A percentile compares a stretch with the other conserved stretches of the same genome.
phyloP scores from a whole-genome alignment of 768 basidiomycete species.

The Phylloporus rhodoxanthus region DNA sequence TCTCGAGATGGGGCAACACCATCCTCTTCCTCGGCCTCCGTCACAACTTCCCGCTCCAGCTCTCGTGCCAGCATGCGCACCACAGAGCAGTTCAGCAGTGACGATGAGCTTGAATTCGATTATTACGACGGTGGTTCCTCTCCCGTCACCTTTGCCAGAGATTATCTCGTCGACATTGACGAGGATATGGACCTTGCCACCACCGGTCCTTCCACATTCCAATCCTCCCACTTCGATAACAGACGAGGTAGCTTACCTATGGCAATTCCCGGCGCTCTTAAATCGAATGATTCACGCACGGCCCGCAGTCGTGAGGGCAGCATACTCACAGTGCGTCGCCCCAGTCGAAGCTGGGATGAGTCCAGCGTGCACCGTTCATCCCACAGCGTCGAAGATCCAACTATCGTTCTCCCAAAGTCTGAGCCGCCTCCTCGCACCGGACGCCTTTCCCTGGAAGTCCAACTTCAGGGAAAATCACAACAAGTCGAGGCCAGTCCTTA shows the following conservation, averaged over 20 bases:
- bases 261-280: slow-evolving; percentile 42
- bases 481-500: slow-evolving; percentile 4
- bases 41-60: slow-evolving; percentile 34
- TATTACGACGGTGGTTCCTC: slow-evolving; percentile 35
- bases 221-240: slow-evolving; percentile 14
- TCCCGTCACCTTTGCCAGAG: slow-evolving; percentile 36
- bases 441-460: slow-evolving; percentile 49
- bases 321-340: slow-evolving; percentile 51
- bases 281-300: slow-evolving; percentile 17
- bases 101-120: slow-evolving; percentile 43
- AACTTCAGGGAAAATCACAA: slow-evolving; percentile 26
- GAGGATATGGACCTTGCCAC: slow-evolving; percentile 26
- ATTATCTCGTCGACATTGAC: slow-evolving; percentile 33
- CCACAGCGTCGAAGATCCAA: slow-evolving; percentile 17
- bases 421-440: slow-evolving; percentile 40
- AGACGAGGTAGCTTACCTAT: slow-evolving; percentile 59
- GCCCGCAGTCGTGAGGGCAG: slow-evolving; percentile 53
- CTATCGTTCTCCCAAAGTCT: slow-evolving; percentile 40
- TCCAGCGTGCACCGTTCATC: slow-evolving; percentile 20
- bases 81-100: slow-evolving; percentile 40
- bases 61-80: slow-evolving; percentile 30
- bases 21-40: slow-evolving; percentile 40
- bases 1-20: slow-evolving; percentile 30
- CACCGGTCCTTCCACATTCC: slow-evolving; percentile 23
- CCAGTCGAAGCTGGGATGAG: slow-evolving; percentile 58